Percentiles rank a stretch among this genome's conserved stretches.
These are phyloP conservation scores for Botrytis pseudocinerea DNA, from an alignment of 2,329 filamentous ascomycete genomes.

Conservation along the genomic window DNA sequence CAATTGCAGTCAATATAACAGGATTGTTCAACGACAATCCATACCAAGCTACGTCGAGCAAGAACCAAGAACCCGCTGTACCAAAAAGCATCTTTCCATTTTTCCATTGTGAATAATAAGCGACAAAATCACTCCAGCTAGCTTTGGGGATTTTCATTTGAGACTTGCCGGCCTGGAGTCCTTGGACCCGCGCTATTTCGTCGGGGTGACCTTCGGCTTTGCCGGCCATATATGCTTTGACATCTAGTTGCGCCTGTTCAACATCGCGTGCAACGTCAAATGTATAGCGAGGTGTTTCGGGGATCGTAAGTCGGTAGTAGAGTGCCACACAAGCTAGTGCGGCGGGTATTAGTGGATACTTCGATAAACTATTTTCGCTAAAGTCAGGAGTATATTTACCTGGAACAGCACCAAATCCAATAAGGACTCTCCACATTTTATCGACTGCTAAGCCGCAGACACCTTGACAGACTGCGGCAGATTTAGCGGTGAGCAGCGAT, in stretches of 20 bases:
- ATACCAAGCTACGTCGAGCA: constrained; percentile 58
- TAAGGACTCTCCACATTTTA: constrained; percentile 83
- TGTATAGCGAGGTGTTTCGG: constrained; percentile 85
- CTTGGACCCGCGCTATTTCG: constrained; percentile 62
- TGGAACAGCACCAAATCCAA: constrained; percentile 63
- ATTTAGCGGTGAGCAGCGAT: constrained; percentile 55
- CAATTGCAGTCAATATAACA: constrained; percentile 71
- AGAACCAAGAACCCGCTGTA: constrained; percentile 85
- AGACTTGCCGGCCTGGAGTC: constrained; percentile 55
- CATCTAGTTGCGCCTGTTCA: constrained; percentile 70
- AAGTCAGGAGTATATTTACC: not conserved
- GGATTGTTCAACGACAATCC: constrained; percentile 73
- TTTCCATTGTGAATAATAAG: constrained; percentile 69
- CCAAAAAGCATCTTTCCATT: constrained; percentile 72
- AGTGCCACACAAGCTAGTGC: constrained; percentile 68
- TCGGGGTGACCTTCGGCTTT: constrained; percentile 63
- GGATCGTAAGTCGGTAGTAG: constrained; percentile 82
- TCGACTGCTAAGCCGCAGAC: constrained; percentile 69
- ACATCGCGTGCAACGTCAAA: constrained; percentile 79
- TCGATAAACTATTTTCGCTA: not conserved
- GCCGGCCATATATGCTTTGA: constrained; percentile 70
- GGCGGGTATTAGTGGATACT: not conserved
- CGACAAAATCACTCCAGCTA: constrained; percentile 68
- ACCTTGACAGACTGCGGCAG: constrained; percentile 58
- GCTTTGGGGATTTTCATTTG: constrained; percentile 60